Percentiles rank a stretch among this genome's conserved stretches.
These are phyloP conservation scores for Leccinum rimulosum DNA, from an alignment of 768 basidiomycete species.

Conservation along the genomic window DNA sequence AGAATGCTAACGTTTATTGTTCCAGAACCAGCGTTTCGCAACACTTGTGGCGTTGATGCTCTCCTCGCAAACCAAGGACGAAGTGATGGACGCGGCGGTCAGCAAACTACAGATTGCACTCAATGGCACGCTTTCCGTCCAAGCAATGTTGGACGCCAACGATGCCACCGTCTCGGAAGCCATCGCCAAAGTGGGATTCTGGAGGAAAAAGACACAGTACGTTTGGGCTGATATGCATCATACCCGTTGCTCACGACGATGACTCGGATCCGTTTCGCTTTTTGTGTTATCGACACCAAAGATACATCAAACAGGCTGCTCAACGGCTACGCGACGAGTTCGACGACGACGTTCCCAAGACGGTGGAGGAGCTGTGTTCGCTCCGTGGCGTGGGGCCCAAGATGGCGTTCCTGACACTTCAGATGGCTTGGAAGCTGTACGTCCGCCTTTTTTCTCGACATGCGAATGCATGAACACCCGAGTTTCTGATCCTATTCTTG, in stretches of 20 bases:
- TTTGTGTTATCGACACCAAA: conserved; percentile 22
- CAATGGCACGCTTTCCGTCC: conserved; percentile 75
- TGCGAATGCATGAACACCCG: neutral
- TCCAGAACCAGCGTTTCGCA: conserved; percentile 75
- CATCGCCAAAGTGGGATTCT: conserved; percentile 90
- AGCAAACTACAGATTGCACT: conserved; percentile 66
- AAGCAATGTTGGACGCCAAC: conserved; percentile 61
- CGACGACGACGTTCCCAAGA: conserved; percentile 83
- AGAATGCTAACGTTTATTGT: no score
- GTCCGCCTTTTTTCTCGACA: conserved; percentile 16
- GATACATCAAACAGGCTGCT: conserved; percentile 76
- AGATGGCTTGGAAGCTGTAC: conserved; percentile 82
- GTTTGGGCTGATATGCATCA: conserved; percentile 12
- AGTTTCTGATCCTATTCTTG: no score
- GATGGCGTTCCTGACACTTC: conserved; percentile 87
- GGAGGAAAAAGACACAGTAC: conserved; percentile 81
- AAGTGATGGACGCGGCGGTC: conserved; percentile 80
- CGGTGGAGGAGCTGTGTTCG: conserved; percentile 82
- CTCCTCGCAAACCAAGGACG: conserved; percentile 93
- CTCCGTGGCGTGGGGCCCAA: conserved; percentile 93
- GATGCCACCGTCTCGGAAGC: conserved; percentile 62
- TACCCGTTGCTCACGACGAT: neutral
- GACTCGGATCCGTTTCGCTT: no score
- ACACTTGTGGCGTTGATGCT: conserved; percentile 93
- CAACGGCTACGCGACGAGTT: conserved; percentile 66